Evolutionary conservation across 23 red algal species (phyloP).

Genomic region (Porphyridium purpureum): DNA sequence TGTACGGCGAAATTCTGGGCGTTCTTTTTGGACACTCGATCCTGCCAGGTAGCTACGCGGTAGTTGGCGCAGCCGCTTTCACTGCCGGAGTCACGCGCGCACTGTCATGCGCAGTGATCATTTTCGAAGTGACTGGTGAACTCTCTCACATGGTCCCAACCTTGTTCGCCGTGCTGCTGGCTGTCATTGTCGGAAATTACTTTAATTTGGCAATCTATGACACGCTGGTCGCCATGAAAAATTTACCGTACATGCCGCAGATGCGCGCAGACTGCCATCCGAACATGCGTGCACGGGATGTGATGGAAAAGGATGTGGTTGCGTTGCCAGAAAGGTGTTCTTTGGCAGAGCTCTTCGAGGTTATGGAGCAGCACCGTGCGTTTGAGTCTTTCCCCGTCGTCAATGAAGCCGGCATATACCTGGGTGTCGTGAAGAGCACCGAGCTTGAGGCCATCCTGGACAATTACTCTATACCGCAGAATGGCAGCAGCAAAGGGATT

Average conservation of each 20-base stretch:
- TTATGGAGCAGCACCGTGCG: constrained; percentile 38
- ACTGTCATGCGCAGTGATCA: constrained; percentile 83
- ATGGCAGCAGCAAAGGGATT: no score
- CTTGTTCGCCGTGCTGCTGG: constrained; percentile 61
- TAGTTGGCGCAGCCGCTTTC: constrained; percentile 92
- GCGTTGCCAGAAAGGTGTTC: constrained; percentile 20
- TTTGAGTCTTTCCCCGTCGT: constrained; percentile 79
- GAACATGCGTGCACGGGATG: constrained; percentile 38
- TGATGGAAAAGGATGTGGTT: constrained; percentile 70
- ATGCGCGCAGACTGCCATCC: constrained; percentile 69
- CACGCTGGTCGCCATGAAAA: constrained; percentile 94
- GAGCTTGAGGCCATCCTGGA: no score
- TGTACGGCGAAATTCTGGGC: constrained; percentile 83
- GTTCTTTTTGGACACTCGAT: constrained; percentile 67
- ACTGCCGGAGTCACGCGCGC: constrained; percentile 93
- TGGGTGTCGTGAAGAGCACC: constrained; percentile 67
- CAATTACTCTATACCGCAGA: no score
- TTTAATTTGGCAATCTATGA: constrained; percentile 90
- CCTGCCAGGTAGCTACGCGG: constrained; percentile 83
- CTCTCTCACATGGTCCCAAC: constrained; percentile 84
- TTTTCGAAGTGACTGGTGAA: constrained; percentile 98
- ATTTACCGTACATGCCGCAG: constrained; percentile 91
- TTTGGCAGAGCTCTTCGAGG: constrained; percentile 15
- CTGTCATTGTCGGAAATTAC: constrained; percentile 83
- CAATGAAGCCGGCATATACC: constrained; percentile 13